Evolutionary conservation across 306 rosid genomes (phyloP), one percentile per base, ranked within the genome.

Genomic region (Sphenostylis stenocarpa): DNA sequence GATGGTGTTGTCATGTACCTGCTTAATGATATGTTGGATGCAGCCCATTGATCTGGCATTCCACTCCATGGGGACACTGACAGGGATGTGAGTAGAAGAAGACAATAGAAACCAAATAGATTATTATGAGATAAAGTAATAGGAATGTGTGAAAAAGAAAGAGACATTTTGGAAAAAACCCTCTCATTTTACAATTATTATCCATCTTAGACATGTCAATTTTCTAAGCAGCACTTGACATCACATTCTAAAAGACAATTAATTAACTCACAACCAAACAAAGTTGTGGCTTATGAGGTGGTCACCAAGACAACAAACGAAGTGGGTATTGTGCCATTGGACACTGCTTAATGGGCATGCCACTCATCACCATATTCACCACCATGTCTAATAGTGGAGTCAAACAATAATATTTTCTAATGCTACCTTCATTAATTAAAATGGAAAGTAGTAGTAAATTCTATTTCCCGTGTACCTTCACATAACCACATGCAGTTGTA

Each of bases 11-110:
- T 64, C 48, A 74, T 65, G 72, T 81, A 26, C 38, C 34, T 26
- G 82, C 77, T 64, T 45, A 48, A 67, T 80, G 67, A 64, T 60
- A 80, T 65, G 73, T 61, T 75, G 68, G 81, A 81, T 67, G 88
- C 70, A 64, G 73, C 80, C 86, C 80, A 71, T 84, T 87, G 88
- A 91, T 82, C 88, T 85, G 93, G 90, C 83, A 86, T 85, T 85
- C 89, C 93, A 85, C 96, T 87, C 77, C 84, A 78, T 84, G 17
- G 7, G 43, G 69, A 67, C 81, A 77, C 0, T 69, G 96, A 89
- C 48, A 73, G 83, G 17, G 90, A 91, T 84, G 89, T 87, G 87
- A 91, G 93, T 89, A 77, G 81, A 63, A 85, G 80, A 64, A 82
- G 92, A 91, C 96, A 87, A 85, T 67, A 31, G 5, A 4, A 72